Conservation (phyloP, 768 basidiomycete genomes). For the Agaricus blazei region DNA sequence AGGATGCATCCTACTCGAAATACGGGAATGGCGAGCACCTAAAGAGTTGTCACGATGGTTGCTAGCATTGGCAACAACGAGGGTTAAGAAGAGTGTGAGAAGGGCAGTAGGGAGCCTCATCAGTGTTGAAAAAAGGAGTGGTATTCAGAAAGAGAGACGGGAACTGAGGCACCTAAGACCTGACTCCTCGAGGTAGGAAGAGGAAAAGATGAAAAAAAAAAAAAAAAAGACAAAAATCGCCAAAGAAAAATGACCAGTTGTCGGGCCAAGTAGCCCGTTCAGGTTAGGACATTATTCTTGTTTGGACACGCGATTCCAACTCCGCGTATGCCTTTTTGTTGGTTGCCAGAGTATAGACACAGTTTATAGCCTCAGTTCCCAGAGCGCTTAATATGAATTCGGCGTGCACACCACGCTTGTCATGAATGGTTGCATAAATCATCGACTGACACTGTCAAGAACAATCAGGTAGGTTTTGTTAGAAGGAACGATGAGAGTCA, state of each 20-base stretch:
- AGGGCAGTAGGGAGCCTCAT: constrained; percentile 43
- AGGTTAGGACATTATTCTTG: constrained; percentile 4
- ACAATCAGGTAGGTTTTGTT: no score
- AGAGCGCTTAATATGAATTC: no score
- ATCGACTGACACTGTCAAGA: no score
- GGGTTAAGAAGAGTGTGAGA: constrained; percentile 31
- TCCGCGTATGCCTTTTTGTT: no score
- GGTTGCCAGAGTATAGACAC: no score
- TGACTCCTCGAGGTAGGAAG: neutral
- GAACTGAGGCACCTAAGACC: constrained; percentile 2
- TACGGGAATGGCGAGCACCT: constrained; percentile 29
- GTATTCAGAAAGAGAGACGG: constrained; percentile 12
- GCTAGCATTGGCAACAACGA: constrained; percentile 27
- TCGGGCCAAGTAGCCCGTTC: neutral
- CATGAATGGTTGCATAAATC: no score
- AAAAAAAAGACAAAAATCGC: constrained; percentile 5
- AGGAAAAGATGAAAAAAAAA: constrained; percentile 10
- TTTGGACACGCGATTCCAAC: neutral
- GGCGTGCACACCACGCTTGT: no score
- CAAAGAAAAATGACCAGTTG: neutral
- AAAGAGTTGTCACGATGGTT: constrained; percentile 22
- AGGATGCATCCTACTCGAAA: neutral
- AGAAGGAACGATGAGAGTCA: no score
- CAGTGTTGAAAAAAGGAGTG: constrained; percentile 14
- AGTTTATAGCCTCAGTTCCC: no score